Evolutionary conservation across 1,284 basidiomycete species (phyloP).

Genomic region (Coniferiporia sulphurascens): DNA sequence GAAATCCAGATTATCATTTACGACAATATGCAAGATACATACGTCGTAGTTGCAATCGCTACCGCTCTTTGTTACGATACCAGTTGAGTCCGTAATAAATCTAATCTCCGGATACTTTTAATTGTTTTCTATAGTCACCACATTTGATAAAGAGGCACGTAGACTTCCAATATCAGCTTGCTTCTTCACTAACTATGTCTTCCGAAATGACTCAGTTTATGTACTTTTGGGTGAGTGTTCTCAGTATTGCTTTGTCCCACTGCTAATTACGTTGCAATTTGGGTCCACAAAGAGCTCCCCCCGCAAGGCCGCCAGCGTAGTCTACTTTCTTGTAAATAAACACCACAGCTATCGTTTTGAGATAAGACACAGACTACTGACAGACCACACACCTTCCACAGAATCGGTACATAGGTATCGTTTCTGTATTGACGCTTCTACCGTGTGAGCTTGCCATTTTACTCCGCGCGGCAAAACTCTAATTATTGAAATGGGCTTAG

Average conservation of each 20-base stretch:
- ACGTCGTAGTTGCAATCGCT: background rate
- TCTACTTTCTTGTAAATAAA: background rate
- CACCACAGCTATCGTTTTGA: background rate
- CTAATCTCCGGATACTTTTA: background rate
- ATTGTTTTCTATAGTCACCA: background rate
- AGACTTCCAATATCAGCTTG: background rate
- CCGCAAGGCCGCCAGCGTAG: background rate
- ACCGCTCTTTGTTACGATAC: conserved; percentile 1
- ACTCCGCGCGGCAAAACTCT: no score
- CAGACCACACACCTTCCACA: background rate
- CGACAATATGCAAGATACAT: background rate
- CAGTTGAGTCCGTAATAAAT: background rate
- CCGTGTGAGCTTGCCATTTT: background rate
- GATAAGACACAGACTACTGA: background rate
- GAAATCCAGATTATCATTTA: background rate
- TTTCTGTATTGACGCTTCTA: background rate
- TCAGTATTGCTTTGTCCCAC: background rate
- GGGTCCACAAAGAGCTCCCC: background rate
- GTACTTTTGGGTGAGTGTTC: background rate
- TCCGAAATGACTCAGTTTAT: background rate
- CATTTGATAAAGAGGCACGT: conserved; percentile 3
- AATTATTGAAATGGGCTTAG: background rate
- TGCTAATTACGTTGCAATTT: no score
- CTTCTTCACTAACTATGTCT: no score
- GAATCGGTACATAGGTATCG: conserved; percentile 8